Conservation (phyloP, 169 alveolate species). For the Cryptosporidium tyzzeri region DNA sequence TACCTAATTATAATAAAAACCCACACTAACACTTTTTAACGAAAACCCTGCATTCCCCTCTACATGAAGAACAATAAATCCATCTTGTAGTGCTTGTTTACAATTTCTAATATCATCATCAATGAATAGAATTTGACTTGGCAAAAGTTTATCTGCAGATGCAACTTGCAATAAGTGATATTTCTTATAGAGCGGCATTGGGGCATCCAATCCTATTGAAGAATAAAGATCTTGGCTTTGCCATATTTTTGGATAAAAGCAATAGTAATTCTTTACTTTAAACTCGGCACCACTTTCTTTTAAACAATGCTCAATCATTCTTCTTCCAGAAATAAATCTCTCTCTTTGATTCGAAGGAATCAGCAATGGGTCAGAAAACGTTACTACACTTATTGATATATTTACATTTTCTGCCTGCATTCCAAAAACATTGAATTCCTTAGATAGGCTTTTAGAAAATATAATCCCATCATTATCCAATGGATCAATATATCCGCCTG, state of each 20-base stretch:
- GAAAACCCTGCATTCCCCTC: slow-evolving; percentile 53
- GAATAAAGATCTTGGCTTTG: slow-evolving; percentile 2
- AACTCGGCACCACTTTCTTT: slow-evolving; percentile 32
- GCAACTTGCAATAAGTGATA: slow-evolving; percentile 36
- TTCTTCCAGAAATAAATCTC: slow-evolving; percentile 50
- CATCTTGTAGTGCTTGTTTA: slow-evolving; percentile 39
- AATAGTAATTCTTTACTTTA: slow-evolving; percentile 3
- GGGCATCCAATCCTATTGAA: slow-evolving; percentile 18
- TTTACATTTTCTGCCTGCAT: slow-evolving; percentile 1
- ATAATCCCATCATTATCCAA: slow-evolving; percentile 9
- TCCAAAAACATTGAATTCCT: slow-evolving; percentile 52
- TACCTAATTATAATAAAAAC: slow-evolving; percentile 13
- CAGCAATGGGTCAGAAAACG: slow-evolving; percentile 56
- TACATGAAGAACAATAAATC: slow-evolving; percentile 49
- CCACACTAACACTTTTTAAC: background rate
- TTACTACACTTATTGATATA: slow-evolving; percentile 53
- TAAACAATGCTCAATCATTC: slow-evolving; percentile 32
- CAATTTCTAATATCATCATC: slow-evolving; percentile 68
- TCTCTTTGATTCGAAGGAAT: slow-evolving; percentile 34
- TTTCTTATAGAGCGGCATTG: slow-evolving; percentile 60
- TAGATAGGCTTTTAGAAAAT: slow-evolving; percentile 40
- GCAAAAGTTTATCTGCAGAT: background rate
- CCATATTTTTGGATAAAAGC: slow-evolving; percentile 71
- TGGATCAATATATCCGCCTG: slow-evolving; percentile 73
- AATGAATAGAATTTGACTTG: slow-evolving; percentile 43